These are phyloP conservation scores for Leccinellum albellum DNA, from an alignment of 768 basidiomycete species.

Conservation along the genomic window DNA sequence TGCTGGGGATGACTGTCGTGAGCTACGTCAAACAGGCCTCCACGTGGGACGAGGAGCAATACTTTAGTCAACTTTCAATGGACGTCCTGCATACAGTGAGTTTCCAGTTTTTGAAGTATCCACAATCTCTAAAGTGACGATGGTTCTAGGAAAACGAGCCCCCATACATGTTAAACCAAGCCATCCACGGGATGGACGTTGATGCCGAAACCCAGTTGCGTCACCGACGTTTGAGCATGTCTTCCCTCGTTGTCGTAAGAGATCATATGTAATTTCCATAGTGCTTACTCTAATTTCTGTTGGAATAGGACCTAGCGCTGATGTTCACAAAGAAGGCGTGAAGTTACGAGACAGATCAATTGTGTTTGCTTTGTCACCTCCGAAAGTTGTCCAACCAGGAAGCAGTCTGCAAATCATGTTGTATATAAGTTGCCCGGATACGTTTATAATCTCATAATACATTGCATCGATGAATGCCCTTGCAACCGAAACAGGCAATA, in stretches of 20 bases:
- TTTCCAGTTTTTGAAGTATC: not conserved
- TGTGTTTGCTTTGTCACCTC: not conserved
- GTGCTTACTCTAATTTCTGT: not conserved
- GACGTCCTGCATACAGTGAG: not conserved
- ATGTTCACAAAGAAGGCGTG: not conserved
- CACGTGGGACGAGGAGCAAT: not conserved
- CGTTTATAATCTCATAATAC: not conserved
- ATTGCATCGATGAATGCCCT: not conserved
- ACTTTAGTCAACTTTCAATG: not conserved
- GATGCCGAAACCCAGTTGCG: not conserved
- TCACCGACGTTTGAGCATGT: conserved; percentile 16
- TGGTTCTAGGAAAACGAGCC: conserved; percentile 8
- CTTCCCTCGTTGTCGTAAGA: conserved; percentile 23
- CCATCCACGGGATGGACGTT: conserved; percentile 1
- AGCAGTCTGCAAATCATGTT: not conserved
- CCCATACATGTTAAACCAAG: not conserved
- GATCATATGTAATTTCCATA: not conserved
- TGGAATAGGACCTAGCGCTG: conserved; percentile 23
- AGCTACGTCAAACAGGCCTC: conserved; percentile 6
- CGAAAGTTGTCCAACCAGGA: not conserved
- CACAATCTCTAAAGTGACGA: not conserved
- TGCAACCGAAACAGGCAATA: too few relatives aligned
- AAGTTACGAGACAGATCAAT: not conserved
- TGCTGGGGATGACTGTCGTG: conserved; percentile 9
- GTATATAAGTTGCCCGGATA: not conserved